These are phyloP conservation scores for Xerophyta viscosa DNA, from an alignment of 106 monocot genomes.

Conservation along the genomic window DNA sequence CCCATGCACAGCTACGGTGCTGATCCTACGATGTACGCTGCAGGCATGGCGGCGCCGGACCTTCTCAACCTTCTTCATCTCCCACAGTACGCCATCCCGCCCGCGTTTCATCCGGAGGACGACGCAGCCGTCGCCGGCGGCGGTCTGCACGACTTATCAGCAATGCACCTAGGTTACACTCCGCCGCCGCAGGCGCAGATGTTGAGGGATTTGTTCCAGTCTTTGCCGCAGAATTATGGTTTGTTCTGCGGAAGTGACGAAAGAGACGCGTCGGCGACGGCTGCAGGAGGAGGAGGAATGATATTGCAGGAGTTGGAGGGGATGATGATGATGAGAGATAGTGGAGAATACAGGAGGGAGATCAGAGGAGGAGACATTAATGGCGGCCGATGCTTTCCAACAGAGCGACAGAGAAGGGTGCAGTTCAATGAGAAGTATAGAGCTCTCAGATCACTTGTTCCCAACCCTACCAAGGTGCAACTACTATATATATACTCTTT, in stretches of 20 bases:
- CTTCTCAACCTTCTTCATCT: slow-evolving; percentile 46
- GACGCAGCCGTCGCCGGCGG: no score
- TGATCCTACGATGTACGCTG: no score
- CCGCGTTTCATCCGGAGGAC: slow-evolving; percentile 4
- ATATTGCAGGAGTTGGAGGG: slow-evolving; percentile 41
- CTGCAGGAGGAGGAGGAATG: slow-evolving; percentile 4
- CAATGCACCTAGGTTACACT: slow-evolving; percentile 17
- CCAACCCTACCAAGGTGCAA: slow-evolving; percentile 77
- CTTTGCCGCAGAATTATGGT: slow-evolving; percentile 64
- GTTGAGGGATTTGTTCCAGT: slow-evolving; percentile 60
- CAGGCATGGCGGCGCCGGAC: no score
- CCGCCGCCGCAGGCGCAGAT: slow-evolving; percentile 31
- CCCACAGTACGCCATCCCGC: slow-evolving; percentile 14
- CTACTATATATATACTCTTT: no score
- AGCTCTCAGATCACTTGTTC: slow-evolving; percentile 59
- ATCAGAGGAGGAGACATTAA: slow-evolving; percentile 29
- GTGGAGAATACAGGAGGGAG: slow-evolving; percentile 43
- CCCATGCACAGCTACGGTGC: neutral
- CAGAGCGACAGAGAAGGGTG: slow-evolving; percentile 67
- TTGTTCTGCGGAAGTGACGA: slow-evolving; percentile 53
- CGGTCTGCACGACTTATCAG: slow-evolving; percentile 7
- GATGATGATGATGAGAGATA: slow-evolving; percentile 25
- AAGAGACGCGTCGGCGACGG: slow-evolving; percentile 16
- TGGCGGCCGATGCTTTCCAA: slow-evolving; percentile 29
- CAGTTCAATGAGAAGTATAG: slow-evolving; percentile 71